Evolutionary conservation across 139 green algal genomes (phyloP), one percentile per base, ranked within the genome.

Genomic region (Zygnema cylindricum): DNA sequence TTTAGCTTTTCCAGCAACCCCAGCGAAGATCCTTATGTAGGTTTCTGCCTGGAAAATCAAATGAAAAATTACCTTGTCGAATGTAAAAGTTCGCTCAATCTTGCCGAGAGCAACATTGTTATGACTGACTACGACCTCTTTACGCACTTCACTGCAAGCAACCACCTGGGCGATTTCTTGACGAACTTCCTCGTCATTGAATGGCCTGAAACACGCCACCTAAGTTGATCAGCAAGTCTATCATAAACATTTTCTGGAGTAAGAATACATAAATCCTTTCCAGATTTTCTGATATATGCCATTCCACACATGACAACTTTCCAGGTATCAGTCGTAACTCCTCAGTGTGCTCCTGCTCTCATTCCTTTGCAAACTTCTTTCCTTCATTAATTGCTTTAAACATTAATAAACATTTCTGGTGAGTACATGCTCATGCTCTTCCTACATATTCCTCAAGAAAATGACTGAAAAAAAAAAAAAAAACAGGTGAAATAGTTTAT

Each of bases 81-180:
- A 99, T 25, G 94, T 95, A 88, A 98, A 99, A 0, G 96, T 98
- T 0, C 95, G 89, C 81, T 94, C 96, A 40, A 95, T 92, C 76
- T 95, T 84, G 91, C 97, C 98, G 41, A 94, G 93, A 0, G 92
- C 95, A 0, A 96, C 89, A 2, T 43, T 86, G 54, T 86, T 95
- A 77, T 98, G 96, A 43, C 92, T 91, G 0, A 99, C 86, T 0
- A 91, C 95, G 0, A 98, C 96, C 43, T 98, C 96, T 0, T 93
- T 89, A 69, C 93, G 85, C 0, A 90, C 86, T 79, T 98, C 96
- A 77, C 95, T 94, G 89, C 95, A 98, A 0, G 94, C 92, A 21
- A 99, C 90, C 39, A 98, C 96, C 69, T 98, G 90, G 2, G 92
- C 94, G 1, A 90, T 85, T 0, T 95, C 73, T 38, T 91, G 90